A percentile compares a stretch with the other conserved stretches of the same genome.
Evolutionary conservation across 2,329 filamentous ascomycete species (phyloP).

Genomic region (Phyllosticta citriasiana): DNA sequence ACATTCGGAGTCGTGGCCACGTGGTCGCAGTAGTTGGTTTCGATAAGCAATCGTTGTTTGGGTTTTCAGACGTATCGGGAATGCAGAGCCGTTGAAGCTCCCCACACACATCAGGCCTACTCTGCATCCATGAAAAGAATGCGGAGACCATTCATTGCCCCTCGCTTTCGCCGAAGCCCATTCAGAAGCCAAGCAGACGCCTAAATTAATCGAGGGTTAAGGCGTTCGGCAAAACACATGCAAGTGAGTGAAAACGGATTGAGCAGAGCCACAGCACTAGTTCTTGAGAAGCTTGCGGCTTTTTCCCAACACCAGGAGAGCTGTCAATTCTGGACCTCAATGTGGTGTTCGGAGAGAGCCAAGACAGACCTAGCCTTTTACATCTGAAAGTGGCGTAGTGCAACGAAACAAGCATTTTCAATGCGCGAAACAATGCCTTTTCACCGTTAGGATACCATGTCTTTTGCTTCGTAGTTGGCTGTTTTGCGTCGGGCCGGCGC

Average conservation of each 20-base stretch:
- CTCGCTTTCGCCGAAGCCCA: neutral
- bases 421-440: neutral
- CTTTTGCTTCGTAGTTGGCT: neutral
- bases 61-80: neutral
- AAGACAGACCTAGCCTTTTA: too few relatives aligned
- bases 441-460: neutral
- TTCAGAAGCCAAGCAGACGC: neutral
- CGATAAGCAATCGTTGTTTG: neutral
- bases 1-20: neutral
- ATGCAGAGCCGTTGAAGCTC: neutral
- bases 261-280: neutral
- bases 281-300: neutral
- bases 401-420: neutral
- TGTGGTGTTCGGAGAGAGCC: neutral
- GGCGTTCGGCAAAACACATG: neutral
- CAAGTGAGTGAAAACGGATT: neutral
- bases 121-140: neutral
- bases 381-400: neutral
- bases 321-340: neutral
- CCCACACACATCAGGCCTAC: neutral
- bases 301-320: neutral
- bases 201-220: neutral
- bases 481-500: neutral
- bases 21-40: neutral
- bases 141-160: neutral